Evolutionary conservation across 108 stramenopile species (phyloP).

Genomic region (Cyclotella atomus): DNA sequence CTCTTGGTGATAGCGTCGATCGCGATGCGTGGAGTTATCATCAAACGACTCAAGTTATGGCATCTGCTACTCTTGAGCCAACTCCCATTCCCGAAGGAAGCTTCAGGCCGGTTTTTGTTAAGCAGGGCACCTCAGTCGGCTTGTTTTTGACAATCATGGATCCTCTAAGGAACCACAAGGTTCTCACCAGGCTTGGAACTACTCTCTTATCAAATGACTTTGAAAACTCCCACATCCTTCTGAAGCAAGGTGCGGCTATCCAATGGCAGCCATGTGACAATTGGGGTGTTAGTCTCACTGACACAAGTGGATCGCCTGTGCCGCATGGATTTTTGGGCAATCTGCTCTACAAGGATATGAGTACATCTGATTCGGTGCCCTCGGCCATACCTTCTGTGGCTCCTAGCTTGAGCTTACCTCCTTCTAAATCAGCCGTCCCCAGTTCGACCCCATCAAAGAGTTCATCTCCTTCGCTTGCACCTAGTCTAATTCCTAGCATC

Average conservation of each 20-base stretch:
- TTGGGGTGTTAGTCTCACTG: conserved; percentile 8
- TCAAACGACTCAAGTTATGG: conserved; percentile 2
- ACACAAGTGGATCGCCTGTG: conserved; percentile 1
- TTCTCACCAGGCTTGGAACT: not conserved
- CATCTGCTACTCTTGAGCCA: not conserved
- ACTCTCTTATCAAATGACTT: conserved; percentile 10
- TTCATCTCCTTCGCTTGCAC: not conserved
- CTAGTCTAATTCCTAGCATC: not conserved
- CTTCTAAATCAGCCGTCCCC: conserved; percentile 1
- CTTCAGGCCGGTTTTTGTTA: conserved; percentile 11
- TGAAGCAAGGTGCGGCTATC: conserved; percentile 1
- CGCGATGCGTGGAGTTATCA: not conserved
- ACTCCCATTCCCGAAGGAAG: not conserved
- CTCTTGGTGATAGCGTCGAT: conserved; percentile 11
- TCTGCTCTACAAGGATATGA: not conserved
- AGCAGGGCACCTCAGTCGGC: conserved; percentile 15
- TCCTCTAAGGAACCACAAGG: conserved; percentile 7
- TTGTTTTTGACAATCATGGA: conserved; percentile 17
- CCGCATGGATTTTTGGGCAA: conserved; percentile 10
- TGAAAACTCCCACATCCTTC: not conserved
- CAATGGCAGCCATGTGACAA: conserved; percentile 16
- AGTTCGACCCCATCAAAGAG: not conserved
- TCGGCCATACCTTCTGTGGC: conserved; percentile 1
- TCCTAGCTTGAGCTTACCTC: conserved; percentile 5
- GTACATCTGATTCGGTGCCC: not conserved